Conservation (phyloP, 805 yeast species). For the Komagataella populi region DNA sequence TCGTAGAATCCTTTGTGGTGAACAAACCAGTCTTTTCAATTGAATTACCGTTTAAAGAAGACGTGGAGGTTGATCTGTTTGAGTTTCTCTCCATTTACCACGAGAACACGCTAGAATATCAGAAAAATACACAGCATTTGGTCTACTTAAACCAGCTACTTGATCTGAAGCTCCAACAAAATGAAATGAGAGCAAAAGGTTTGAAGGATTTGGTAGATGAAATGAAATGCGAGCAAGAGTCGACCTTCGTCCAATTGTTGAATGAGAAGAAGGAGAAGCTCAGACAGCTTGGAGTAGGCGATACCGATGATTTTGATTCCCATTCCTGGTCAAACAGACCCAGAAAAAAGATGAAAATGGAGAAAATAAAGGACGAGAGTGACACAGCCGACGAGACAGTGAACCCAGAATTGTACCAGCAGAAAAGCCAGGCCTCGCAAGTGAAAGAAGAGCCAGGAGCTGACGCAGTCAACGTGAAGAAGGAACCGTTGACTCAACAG, state of each 20-base stretch:
- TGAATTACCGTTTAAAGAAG: not conserved
- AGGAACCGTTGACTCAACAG: not conserved
- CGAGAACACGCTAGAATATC: not conserved
- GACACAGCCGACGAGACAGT: not conserved
- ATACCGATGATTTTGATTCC: not conserved
- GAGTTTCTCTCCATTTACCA: not conserved
- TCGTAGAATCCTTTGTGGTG: not conserved
- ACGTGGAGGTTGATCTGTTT: not conserved
- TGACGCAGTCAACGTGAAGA: not conserved
- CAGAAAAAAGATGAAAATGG: not conserved
- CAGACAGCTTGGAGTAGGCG: not conserved
- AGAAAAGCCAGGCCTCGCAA: not conserved
- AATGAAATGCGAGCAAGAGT: not conserved
- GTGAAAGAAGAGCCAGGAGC: not conserved
- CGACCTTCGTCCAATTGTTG: not conserved
- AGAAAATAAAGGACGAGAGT: not conserved
- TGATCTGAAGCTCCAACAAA: not conserved
- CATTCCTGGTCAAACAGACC: not conserved
- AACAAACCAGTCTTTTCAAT: not conserved
- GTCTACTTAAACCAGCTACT: not conserved
- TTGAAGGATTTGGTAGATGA: not conserved
- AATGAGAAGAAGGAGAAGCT: conserved; percentile 1
- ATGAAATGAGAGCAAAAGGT: not conserved
- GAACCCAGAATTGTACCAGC: not conserved
- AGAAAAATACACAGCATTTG: not conserved